Percentiles rank a stretch among this genome's conserved stretches.
Conservation (phyloP, 1,139 yeast species). For the Blastobotrys raffinosifermentans region DNA sequence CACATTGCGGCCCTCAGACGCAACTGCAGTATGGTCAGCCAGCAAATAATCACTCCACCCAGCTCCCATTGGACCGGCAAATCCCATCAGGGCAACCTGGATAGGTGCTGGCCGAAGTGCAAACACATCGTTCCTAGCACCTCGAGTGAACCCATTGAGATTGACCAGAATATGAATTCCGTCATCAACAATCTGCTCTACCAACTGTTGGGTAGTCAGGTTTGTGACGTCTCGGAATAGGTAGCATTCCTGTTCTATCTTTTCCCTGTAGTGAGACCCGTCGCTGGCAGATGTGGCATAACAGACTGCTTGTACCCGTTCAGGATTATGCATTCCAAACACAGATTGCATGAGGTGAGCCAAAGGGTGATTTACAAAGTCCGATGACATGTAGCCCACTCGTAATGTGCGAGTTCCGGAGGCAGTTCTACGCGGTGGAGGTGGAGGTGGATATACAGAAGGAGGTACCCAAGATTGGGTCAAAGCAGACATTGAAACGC, state of each 20-base stretch:
- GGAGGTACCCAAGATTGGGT: conserved; percentile 28
- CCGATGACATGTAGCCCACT: conserved; percentile 34
- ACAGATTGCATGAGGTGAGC: conserved; percentile 35
- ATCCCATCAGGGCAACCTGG: conserved; percentile 33
- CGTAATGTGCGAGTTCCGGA: conserved; percentile 18
- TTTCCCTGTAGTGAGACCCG: conserved; percentile 26
- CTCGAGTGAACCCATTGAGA: conserved; percentile 33
- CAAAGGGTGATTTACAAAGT: conserved; percentile 32
- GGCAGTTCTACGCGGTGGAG: conserved; percentile 21
- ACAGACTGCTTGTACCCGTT: conserved; percentile 25
- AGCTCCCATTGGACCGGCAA: conserved; percentile 34
- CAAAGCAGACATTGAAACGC: conserved; percentile 26
- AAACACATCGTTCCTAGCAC: conserved; percentile 33
- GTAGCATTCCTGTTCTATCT: conserved; percentile 26
- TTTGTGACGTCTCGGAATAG: conserved; percentile 27
- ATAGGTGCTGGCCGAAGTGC: conserved; percentile 33
- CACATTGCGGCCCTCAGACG: conserved; percentile 10
- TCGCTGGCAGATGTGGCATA: conserved; percentile 32
- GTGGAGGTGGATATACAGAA: conserved; percentile 31
- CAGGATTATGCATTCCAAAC: conserved; percentile 29
- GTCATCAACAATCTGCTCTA: conserved; percentile 26
- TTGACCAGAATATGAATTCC: conserved; percentile 32
- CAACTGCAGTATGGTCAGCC: conserved; percentile 25
- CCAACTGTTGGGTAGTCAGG: conserved; percentile 26
- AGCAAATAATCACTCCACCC: conserved; percentile 32